Percentiles rank a stretch among this genome's conserved stretches.
These are phyloP conservation scores for Claviceps humidiphila DNA, from an alignment of 2,329 filamentous ascomycete genomes.

Conservation along the genomic window DNA sequence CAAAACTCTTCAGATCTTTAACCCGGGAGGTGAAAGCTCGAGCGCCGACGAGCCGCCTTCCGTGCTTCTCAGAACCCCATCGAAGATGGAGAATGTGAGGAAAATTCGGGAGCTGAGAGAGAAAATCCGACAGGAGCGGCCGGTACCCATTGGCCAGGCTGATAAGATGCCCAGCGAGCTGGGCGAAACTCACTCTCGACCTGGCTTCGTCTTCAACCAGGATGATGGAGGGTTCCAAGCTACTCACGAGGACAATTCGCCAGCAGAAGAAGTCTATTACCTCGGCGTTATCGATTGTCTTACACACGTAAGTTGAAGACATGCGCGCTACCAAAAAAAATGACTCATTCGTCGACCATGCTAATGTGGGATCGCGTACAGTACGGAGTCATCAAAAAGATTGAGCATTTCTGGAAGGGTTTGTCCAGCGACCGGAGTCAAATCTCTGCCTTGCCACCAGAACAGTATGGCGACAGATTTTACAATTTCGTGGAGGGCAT, in stretches of 20 bases:
- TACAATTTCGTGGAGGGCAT: constrained; percentile 82
- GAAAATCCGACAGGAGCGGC: constrained; percentile 84
- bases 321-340: not conserved
- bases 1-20: constrained; percentile 89
- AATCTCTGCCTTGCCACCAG: constrained; percentile 84
- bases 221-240: constrained; percentile 90
- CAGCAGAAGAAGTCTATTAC: constrained; percentile 91
- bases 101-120: constrained; percentile 85
- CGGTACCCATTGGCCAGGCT: constrained; percentile 80
- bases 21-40: constrained; percentile 59
- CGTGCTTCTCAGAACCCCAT: constrained; percentile 75
- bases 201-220: constrained; percentile 72
- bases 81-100: constrained; percentile 79
- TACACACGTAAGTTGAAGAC: constrained; percentile 64
- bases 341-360: not conserved
- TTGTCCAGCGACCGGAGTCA: constrained; percentile 69
- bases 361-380: constrained; percentile 22
- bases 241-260: constrained; percentile 75
- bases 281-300: constrained; percentile 96
- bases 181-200: constrained; percentile 56
- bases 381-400: constrained; percentile 90
- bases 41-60: constrained; percentile 47
- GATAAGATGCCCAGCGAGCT: constrained; percentile 86
- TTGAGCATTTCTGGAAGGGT: constrained; percentile 96
- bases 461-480: constrained; percentile 87